Evolutionary conservation across 2,329 filamentous ascomycete species (phyloP).

Genomic region (Trichoderma sp.): DNA sequence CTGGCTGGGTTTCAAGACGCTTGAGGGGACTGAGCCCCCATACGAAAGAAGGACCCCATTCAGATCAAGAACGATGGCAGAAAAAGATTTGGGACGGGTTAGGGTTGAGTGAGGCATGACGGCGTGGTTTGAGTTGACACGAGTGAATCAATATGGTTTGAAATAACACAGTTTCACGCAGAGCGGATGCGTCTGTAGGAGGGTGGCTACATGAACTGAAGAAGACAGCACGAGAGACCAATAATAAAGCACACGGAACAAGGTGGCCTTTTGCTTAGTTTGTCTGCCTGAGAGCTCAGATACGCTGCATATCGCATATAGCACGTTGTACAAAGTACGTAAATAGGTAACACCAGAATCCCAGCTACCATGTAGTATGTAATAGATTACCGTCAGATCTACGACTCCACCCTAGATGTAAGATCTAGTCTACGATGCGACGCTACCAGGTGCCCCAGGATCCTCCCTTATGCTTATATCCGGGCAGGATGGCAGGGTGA

Average conservation of each 20-base stretch:
- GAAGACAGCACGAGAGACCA: neutral
- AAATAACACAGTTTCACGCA: neutral
- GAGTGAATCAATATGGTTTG: neutral
- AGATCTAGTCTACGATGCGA: neutral
- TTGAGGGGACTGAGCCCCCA: neutral
- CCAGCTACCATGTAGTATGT: neutral
- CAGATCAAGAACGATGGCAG: neutral
- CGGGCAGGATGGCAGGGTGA: neutral
- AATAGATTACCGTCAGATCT: neutral
- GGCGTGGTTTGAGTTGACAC: neutral
- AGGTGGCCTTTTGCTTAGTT: neutral
- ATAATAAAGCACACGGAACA: neutral
- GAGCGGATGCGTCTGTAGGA: neutral
- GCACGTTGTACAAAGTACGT: neutral
- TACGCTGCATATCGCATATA: neutral
- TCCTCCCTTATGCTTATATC: neutral
- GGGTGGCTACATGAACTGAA: neutral
- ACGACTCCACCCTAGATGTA: too few relatives aligned
- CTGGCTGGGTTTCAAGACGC: neutral
- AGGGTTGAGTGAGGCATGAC: neutral
- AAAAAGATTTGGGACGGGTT: too few relatives aligned
- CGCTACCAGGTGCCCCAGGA: neutral
- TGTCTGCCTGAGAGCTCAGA: neutral
- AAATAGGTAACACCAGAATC: neutral
- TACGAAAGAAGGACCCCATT: neutral